phyloP scores from a whole-genome alignment of 202 grass and related monocot species.

The Panicum virgatum region DNA sequence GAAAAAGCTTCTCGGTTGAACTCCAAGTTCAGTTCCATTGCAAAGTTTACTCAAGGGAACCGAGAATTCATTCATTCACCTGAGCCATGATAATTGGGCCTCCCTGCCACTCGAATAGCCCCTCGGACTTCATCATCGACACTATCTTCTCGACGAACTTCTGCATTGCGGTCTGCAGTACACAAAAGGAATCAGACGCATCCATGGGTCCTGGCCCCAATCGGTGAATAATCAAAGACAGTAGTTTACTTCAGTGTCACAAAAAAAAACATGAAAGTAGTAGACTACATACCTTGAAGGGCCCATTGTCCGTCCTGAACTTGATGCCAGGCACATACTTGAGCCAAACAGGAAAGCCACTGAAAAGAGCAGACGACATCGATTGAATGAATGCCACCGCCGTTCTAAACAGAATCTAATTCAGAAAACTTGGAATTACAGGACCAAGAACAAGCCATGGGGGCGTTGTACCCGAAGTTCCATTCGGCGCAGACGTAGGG shows the following conservation, averaged over 20 bases:
- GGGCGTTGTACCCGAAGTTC: slow-evolving; percentile 96
- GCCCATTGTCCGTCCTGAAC: slow-evolving; percentile 93
- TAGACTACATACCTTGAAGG: slow-evolving; percentile 81
- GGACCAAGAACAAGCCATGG: neutral
- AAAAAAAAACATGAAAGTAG: neutral
- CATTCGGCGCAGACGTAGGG: slow-evolving; percentile 98
- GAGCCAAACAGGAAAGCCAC: slow-evolving; percentile 96
- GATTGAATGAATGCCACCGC: neutral
- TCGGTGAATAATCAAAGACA: neutral
- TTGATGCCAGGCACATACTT: slow-evolving; percentile 88
- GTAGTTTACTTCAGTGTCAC: neutral
- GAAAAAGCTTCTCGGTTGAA: neutral
- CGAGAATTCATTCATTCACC: slow-evolving; percentile 49
- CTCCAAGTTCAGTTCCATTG: neutral
- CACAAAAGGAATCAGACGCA: neutral
- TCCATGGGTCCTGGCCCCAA: neutral
- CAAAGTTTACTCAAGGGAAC: neutral
- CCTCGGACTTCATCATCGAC: slow-evolving; percentile 86
- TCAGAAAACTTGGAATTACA: neutral
- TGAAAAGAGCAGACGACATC: slow-evolving; percentile 36
- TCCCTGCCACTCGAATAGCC: slow-evolving; percentile 74
- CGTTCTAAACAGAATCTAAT: too few relatives aligned
- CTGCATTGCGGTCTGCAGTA: slow-evolving; percentile 56
- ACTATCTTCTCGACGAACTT: slow-evolving; percentile 78
- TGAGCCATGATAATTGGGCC: slow-evolving; percentile 93